phyloP scores from a whole-genome alignment of 805 yeast species.

The Candida incommunis region DNA sequence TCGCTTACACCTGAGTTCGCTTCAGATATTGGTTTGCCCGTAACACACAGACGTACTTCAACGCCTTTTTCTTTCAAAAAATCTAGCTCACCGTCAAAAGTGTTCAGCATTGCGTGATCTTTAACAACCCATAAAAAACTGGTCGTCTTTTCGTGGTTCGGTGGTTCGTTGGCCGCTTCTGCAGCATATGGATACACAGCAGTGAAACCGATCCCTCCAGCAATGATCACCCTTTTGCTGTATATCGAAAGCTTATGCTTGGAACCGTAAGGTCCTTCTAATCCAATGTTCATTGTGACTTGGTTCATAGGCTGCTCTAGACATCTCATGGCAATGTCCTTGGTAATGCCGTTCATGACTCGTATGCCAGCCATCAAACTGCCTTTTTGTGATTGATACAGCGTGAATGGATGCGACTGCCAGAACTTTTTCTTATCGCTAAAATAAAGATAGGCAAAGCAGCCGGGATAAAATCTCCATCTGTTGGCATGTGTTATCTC shows the following conservation, averaged over 20 bases:
- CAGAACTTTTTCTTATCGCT: constrained; percentile 40
- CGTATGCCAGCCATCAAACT: constrained; percentile 34
- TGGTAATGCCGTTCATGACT: constrained; percentile 41
- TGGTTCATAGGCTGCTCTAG: constrained; percentile 19
- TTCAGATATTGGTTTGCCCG: too few relatives aligned
- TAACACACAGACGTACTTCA: too few relatives aligned
- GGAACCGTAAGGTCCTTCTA: constrained; percentile 53
- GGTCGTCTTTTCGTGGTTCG: too few relatives aligned
- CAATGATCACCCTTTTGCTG: constrained; percentile 29
- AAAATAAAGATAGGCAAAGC: constrained; percentile 41
- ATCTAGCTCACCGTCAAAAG: too few relatives aligned
- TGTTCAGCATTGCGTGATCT: too few relatives aligned
- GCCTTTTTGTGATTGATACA: constrained; percentile 20
- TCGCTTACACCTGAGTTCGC: too few relatives aligned
- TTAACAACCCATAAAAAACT: too few relatives aligned
- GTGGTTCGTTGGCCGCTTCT: too few relatives aligned
- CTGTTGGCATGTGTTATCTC: constrained; percentile 24
- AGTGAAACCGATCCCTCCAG: constrained; percentile 54
- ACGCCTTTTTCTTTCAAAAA: too few relatives aligned
- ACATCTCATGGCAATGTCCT: constrained; percentile 21
- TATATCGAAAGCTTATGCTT: constrained; percentile 32
- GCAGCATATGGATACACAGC: constrained; percentile 36
- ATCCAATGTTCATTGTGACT: constrained; percentile 25
- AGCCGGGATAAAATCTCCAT: constrained; percentile 41
- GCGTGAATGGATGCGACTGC: constrained; percentile 66